Percentiles rank a stretch among this genome's conserved stretches.
phyloP scores from a whole-genome alignment of 2,329 filamentous ascomycete species.

The Colletotrichum lupini region DNA sequence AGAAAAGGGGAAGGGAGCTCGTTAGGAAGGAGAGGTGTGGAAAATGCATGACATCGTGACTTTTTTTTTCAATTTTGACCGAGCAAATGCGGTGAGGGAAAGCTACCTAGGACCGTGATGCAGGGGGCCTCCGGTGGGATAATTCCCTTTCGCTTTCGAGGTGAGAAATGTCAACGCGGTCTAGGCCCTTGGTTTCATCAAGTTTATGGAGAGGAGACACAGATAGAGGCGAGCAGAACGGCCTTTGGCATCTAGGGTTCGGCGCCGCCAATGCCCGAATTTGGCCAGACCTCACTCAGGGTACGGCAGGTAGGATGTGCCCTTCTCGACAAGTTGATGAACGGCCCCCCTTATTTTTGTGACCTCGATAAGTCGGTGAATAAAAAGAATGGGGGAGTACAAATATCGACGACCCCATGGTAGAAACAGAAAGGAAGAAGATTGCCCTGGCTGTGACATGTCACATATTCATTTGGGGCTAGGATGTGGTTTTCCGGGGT shows the following conservation, averaged over 20 bases:
- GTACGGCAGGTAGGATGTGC: not conserved
- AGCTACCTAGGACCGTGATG: no score
- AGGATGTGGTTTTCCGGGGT: constrained; percentile 12
- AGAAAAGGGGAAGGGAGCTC: not conserved
- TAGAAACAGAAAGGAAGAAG: no score
- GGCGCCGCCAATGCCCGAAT: not conserved
- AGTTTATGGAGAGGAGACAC: not conserved
- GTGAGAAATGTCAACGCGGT: not conserved
- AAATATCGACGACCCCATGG: no score
- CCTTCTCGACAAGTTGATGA: not conserved
- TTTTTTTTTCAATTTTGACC: not conserved
- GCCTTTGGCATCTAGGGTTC: not conserved
- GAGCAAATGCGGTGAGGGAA: not conserved
- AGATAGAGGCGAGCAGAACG: not conserved
- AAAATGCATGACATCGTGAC: not conserved
- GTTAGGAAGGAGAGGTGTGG: not conserved
- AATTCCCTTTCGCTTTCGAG: not conserved
- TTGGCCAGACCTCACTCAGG: not conserved
- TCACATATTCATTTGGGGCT: not conserved
- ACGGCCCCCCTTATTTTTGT: no score
- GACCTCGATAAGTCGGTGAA: not conserved
- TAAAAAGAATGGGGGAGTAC: no score
- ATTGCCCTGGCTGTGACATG: no score
- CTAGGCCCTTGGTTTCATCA: not conserved
- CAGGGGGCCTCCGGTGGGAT: not conserved